A percentile compares a stretch with the other conserved stretches of the same genome.
phyloP scores from a whole-genome alignment of 2,329 filamentous ascomycete genomes.

The Myriosclerotinia duriaeana region DNA sequence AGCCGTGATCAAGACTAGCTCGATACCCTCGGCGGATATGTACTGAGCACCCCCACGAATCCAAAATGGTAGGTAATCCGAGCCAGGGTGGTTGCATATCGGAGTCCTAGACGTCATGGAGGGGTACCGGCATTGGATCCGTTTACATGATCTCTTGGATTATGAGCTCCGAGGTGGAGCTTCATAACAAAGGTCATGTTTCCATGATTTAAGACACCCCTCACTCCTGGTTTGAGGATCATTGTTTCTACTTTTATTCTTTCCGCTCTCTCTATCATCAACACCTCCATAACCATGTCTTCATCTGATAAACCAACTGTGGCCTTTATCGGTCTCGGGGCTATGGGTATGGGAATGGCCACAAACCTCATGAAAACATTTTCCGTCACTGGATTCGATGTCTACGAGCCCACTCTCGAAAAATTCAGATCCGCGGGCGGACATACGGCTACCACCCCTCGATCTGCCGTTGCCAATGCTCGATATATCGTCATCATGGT shows the following conservation, averaged over 20 bases:
- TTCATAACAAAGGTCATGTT: not conserved
- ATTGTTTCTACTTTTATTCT: not conserved
- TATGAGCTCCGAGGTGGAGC: not conserved
- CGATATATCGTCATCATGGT: conserved; percentile 72
- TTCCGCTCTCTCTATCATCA: not conserved
- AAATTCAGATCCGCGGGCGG: conserved; percentile 65
- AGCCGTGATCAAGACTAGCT: not conserved
- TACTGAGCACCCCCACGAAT: not conserved
- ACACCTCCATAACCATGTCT: conserved; percentile 7
- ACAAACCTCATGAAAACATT: conserved; percentile 68
- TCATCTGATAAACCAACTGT: conserved; percentile 8
- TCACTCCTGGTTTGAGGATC: not conserved
- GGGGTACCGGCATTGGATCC: not conserved
- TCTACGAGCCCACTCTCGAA: conserved; percentile 65
- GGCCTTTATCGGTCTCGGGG: conserved; percentile 60
- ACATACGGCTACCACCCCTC: conserved; percentile 55
- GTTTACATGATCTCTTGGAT: not conserved
- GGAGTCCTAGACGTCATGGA: not conserved
- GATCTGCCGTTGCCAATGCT: conserved; percentile 59
- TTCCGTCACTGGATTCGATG: conserved; percentile 68
- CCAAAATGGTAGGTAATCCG: not conserved
- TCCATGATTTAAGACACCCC: not conserved
- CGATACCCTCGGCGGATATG: not conserved
- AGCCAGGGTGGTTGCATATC: not conserved
- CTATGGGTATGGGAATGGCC: conserved; percentile 83